Evolutionary conservation across 495 filamentous ascomycete genomes (phyloP), one percentile per base, ranked within the genome.

Genomic region (Aspergillus campestris): DNA sequence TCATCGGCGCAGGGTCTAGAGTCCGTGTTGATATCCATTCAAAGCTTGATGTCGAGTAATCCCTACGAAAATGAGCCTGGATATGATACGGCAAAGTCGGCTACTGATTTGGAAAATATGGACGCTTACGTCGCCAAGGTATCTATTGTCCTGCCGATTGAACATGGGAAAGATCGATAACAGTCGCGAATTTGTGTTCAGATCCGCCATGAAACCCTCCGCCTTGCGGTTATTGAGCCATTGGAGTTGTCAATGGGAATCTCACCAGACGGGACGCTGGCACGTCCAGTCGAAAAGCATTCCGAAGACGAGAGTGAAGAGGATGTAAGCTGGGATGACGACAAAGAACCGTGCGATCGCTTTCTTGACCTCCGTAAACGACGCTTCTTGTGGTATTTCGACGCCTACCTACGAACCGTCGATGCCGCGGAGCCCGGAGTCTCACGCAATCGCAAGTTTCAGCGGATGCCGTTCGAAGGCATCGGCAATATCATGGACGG

Each of bases 11-110:
- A 97, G 60, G 90, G 92, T 12, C 71, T 98, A 4, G 92, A 98
- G 61, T 96, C 92, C 1, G 86, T 96, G 40, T 62, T 98, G 29
- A 79, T 97, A 29, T 97, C 92, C 5, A 96, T 98, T 42, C 92
- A 98, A 62, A 95, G 89, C 56, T 70, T 98, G 27, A 89, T 98
- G 83, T 94, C 89, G 1, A 66, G 79, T 15, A 95, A 96, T 59
- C 92, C 92, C 0, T 98, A 95, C 62, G 87, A 92, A 62, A 94
- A 96, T 52, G 92, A 98, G 58, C 92, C 92, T 12, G 92, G 92
- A 7, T 95, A 85, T 53, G 92, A 96, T 53, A 75, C 84, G 41
- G 78, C 81, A 13, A 81, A 80, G 30, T 74, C 78, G 14, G 63
- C 70, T 3, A 64, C 73, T 8, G 85, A 95, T 57, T 82, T 86